phyloP scores from a whole-genome alignment of 1,139 yeast species.

The Scheffersomyces stambukii region DNA sequence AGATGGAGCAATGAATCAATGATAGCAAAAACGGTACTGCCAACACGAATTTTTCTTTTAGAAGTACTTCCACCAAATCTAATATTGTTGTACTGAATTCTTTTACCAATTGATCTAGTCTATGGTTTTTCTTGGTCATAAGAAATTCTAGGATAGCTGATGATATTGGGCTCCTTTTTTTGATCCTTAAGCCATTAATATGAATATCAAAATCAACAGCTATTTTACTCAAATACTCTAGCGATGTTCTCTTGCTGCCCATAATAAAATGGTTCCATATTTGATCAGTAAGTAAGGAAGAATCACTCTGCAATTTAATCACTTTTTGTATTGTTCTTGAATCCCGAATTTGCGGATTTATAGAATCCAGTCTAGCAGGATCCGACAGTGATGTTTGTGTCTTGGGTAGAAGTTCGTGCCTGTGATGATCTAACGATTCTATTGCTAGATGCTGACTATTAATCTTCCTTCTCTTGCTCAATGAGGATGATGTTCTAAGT shows the following conservation, averaged over 20 bases:
- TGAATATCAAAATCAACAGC: conserved; percentile 35
- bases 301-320: conserved; percentile 29
- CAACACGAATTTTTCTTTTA: conserved; percentile 21
- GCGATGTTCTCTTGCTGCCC: conserved; percentile 46
- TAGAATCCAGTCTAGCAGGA: not conserved
- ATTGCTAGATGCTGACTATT: not conserved
- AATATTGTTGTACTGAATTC: conserved; percentile 40
- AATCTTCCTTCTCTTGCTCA: conserved; percentile 5
- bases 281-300: conserved; percentile 32
- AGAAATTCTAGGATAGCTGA: conserved; percentile 31
- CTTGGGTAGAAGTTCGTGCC: not conserved
- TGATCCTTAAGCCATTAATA: conserved; percentile 25
- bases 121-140: conserved; percentile 33
- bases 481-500: conserved; percentile 21
- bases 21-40: conserved; percentile 55
- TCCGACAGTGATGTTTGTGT: not conserved
- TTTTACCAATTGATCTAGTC: conserved; percentile 42
- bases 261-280: conserved; percentile 40
- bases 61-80: conserved; percentile 24
- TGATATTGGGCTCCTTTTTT: conserved; percentile 27
- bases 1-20: conserved; percentile 48
- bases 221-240: conserved; percentile 48
- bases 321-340: too few species aligned
- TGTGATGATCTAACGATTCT: not conserved
- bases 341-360: not conserved